Base-by-base conservation (phyloP, 108 stramenopile genomes). In the Nitzschia inconspicua region DNA sequence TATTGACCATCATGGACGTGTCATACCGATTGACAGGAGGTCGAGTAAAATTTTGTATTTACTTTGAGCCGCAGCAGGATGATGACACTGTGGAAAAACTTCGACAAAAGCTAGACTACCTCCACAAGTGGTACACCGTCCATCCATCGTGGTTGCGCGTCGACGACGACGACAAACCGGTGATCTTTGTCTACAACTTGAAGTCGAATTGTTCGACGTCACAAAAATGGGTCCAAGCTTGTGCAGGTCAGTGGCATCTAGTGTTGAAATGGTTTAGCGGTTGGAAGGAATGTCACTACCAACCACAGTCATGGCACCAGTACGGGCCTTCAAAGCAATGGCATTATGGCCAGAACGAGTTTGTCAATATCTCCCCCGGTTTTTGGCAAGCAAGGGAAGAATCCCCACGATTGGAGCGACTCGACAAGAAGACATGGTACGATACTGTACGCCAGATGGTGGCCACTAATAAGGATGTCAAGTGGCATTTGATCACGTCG, bases 231-330 rank as follows among this genome's bases (percentile, higher is more conserved):
- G 48, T 41, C 46, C 32, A 47, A 9, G 46, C 46, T 18, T 13
- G 10, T 31, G 65, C 47, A 10, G 44, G 24, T 24, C 56, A 66
- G 22, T 66, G 65, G 65, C 51, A 47, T 41, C 46, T 66, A 8
- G 53, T 66, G 14, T 50, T 54, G 10, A 66, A 66, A 29, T 10
- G 57, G 16, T 57, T 66, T 49, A n/a, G 25, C 11, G 25, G 25
- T 2, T 57, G 16, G 40, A 34, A 47, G 16, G 65, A 66, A 10
- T 66, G 65, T 48, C 0, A 14, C 10, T 9, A 5, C 28, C 49
- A 63, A 52, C 61, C 61, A 10, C 23, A 34, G 32, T 36, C 48
- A 4, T 63, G 61, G 61, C 67, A 68, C 27, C 67, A 68, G 32
- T 68, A 68, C 42, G 67, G 58, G 8, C 57, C 56, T 0, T 42